Percentiles rank a stretch among this genome's conserved stretches.
These are phyloP conservation scores for Sungouiozyma intestinalis DNA, from an alignment of 805 yeast genomes.

Conservation along the genomic window DNA sequence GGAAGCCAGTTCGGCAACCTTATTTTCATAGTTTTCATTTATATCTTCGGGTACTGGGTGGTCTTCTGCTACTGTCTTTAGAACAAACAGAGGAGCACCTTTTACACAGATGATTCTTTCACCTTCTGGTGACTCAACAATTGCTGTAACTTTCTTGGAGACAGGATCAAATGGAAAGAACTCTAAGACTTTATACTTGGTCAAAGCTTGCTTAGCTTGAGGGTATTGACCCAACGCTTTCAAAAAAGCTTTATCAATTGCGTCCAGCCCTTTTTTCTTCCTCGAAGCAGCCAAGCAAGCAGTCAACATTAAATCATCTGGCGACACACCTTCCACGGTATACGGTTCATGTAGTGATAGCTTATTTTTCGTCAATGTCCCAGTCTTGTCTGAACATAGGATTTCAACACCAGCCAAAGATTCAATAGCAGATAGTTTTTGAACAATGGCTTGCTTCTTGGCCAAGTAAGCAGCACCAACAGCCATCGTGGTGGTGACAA, in stretches of 20 bases:
- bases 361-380: slow-evolving; percentile 95
- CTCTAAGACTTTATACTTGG: slow-evolving; percentile 88
- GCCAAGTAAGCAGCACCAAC: slow-evolving; percentile 99
- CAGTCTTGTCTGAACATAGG: slow-evolving; percentile 95
- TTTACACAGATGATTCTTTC: slow-evolving; percentile 91
- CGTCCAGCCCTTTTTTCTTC: slow-evolving; percentile 97
- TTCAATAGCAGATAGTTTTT: slow-evolving; percentile 93
- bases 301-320: slow-evolving; percentile 93
- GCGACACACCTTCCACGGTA: slow-evolving; percentile 94
- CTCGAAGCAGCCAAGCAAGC: slow-evolving; percentile 97
- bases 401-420: slow-evolving; percentile 96
- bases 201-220: slow-evolving; percentile 83
- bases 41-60: slow-evolving; percentile 91
- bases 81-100: slow-evolving; percentile 97
- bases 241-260: slow-evolving; percentile 94
- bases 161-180: slow-evolving; percentile 98
- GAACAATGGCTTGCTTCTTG: slow-evolving; percentile 94
- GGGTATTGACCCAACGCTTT: slow-evolving; percentile 83
- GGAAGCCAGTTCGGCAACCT: slow-evolving; percentile 94
- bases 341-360: slow-evolving; percentile 92
- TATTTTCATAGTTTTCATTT: slow-evolving; percentile 89
- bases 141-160: slow-evolving; percentile 90
- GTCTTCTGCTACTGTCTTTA: slow-evolving; percentile 94
- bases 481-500: slow-evolving; percentile 97
- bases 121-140: slow-evolving; percentile 92